Conservation (phyloP, 1,284 basidiomycete species). For the Volvariella surrecta region DNA sequence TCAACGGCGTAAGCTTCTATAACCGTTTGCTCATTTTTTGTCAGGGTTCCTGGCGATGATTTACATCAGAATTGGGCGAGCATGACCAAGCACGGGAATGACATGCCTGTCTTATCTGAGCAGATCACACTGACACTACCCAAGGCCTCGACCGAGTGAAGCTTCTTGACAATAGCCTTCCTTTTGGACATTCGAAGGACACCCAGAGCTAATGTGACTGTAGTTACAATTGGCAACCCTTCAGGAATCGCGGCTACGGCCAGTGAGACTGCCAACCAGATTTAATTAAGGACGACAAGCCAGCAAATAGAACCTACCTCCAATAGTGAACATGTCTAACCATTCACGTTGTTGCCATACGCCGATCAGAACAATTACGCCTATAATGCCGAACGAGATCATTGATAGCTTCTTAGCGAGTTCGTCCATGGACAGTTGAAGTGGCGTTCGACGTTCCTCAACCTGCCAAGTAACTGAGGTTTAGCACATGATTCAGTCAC, state of each 20-base stretch:
- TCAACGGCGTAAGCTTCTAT: slow-evolving; percentile 85
- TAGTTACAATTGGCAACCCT: slow-evolving; percentile 94
- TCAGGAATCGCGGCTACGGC: slow-evolving; percentile 97
- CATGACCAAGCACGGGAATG: not conserved
- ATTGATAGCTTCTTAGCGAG: slow-evolving; percentile 89
- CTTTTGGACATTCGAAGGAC: slow-evolving; percentile 91
- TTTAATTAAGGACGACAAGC: slow-evolving; percentile 1
- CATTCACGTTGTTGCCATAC: slow-evolving; percentile 82
- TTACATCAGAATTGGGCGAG: not conserved
- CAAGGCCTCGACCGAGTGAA: slow-evolving; percentile 91
- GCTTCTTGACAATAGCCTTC: slow-evolving; percentile 95
- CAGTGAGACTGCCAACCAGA: slow-evolving; percentile 63
- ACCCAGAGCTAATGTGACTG: slow-evolving; percentile 92
- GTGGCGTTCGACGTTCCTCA: slow-evolving; percentile 87
- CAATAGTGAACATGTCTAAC: slow-evolving; percentile 99
- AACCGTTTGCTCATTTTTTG: slow-evolving; percentile 94
- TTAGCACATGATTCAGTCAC: not conserved
- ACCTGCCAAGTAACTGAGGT: slow-evolving; percentile 38
- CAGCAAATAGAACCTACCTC: slow-evolving; percentile 48
- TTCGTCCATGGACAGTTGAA: slow-evolving; percentile 96
- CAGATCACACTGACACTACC: slow-evolving; percentile 95
- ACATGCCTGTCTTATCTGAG: slow-evolving; percentile 88
- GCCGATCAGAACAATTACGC: slow-evolving; percentile 88
- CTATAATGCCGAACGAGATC: slow-evolving; percentile 89
- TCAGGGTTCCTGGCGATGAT: slow-evolving; percentile 69